Evolutionary conservation across 257 asterid species (phyloP), one percentile per base, ranked within the genome.

Genomic region (Echium plantagineum): DNA sequence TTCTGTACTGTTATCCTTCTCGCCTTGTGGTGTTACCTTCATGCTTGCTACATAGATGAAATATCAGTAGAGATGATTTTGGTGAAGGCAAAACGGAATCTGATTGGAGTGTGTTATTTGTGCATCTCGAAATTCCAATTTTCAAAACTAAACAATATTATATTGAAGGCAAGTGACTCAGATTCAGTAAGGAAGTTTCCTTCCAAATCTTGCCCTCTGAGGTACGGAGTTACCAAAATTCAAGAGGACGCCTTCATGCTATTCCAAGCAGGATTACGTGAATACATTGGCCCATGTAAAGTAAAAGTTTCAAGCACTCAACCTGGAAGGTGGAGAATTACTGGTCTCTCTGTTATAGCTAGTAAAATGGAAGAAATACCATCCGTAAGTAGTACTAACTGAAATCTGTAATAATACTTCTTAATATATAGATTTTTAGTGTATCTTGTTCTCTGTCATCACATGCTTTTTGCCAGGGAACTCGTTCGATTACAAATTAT

Each of bases 291-390:
- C 48, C 57, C 68, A 35, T 69, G 61, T 68, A 77, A 72, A 60
- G 75, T 54, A 46, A 74, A 69, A 63, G 60, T 69, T 31, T 75
- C 78, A 49, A 80, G 81, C 61, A 49, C 62, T 76, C 77, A 78
- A 68, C 72, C 64, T 19, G 78, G 69, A 17, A 84, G 80, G 51
- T 91, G 98, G 98, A 87, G 93, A 59, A 83, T 91, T 71, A 85
- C 94, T 62, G 90, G 90, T 66, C 94, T 91, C 66, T 83, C 98
- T 7, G 71, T 91, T 69, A 76, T 95, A 32, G 98, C 98, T 66
- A 83, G 94, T 76, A 91, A 87, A 83, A 85, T 91, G 10, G 80
- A 76, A 63, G 81, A 63, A 58, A 79, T 81, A 63, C 94, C 96
- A 28, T 77, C 91, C 17, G 96, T 87, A 78, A 87, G 96, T 56